These are phyloP conservation scores for Basipetospora chlamydospora DNA, from an alignment of 2,329 filamentous ascomycete species.

Conservation along the genomic window DNA sequence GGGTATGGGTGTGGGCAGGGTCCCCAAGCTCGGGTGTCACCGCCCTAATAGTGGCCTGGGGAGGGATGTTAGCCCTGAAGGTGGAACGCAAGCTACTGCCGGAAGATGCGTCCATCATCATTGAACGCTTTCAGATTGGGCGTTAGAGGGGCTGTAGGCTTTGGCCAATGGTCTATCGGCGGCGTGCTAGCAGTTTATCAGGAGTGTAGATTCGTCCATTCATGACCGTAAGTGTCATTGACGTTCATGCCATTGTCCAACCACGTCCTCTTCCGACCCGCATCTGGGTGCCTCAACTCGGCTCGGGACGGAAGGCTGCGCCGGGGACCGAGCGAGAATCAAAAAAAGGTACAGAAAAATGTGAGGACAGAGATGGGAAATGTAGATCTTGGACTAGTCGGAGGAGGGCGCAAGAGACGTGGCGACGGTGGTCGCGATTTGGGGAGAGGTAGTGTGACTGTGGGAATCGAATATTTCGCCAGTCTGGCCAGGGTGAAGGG, in stretches of 20 bases:
- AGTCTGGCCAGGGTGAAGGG: too few species aligned
- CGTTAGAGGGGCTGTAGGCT: constrained; percentile 1
- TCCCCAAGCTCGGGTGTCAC: constrained; percentile 49
- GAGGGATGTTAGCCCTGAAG: constrained; percentile 9
- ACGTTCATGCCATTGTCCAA: constrained; percentile 28
- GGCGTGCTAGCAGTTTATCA: too few species aligned
- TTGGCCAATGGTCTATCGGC: constrained; percentile 2
- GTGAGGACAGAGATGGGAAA: too few species aligned
- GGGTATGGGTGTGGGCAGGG: constrained; percentile 11
- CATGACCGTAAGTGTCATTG: constrained; percentile 28
- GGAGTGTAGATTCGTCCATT: constrained; percentile 23
- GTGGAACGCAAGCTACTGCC: constrained; percentile 20
- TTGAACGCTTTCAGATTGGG: constrained; percentile 6
- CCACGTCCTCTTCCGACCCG: constrained; percentile 19
- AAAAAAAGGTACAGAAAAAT: too few species aligned
- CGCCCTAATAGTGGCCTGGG: constrained; percentile 34
- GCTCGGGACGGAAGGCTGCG: too few species aligned
- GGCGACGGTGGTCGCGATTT: too few species aligned
- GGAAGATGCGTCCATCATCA: constrained; percentile 22
- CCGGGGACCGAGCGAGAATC: too few species aligned
- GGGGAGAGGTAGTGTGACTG: too few species aligned
- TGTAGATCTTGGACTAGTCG: too few species aligned
- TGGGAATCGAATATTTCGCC: too few species aligned
- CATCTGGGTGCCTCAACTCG: constrained; percentile 16
- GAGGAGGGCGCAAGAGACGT: too few species aligned